Evolutionary conservation across 805 yeast genomes (phyloP), one percentile per base, ranked within the genome.

Genomic region (Kluyveromyces wickerhamii): DNA sequence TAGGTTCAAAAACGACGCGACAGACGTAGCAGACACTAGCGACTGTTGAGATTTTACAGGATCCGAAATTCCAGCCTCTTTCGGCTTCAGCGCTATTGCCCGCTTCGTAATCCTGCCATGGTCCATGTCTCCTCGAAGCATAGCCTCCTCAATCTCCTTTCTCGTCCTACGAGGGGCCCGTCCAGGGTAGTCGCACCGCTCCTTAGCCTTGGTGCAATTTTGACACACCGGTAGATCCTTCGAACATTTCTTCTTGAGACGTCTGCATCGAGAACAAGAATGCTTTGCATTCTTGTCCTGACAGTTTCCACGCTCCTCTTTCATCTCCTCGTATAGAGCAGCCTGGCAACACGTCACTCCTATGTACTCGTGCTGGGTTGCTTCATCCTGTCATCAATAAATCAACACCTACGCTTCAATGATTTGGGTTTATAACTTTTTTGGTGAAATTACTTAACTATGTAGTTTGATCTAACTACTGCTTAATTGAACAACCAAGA

Each of bases 221-320:
- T 41, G 37, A 42, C 77, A 72, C 12, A 43, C 50, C 0, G 76
- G 75, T 1, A 49, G 36, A 15, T 65, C 57, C 42, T 68, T 65
- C 1, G 69, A 56, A 44, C 77, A 72, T 42, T 65, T 67, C 50
- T 71, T 71, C 51, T 71, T 72, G 24, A 69, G 49, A 32, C 62
- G 52, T 33, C 76, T 56, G 44, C 77, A 72, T 25, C 74, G 47
- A 12, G 62, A 49, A 45, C 77, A 71, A 1, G 72, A 60, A 32
- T 62, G 61, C 0, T 43, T 28, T n/a, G 52, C 54, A 17, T 8
- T 15, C 15, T 15, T 15, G 23, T 9, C 10, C 10, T 21, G 10
- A 21, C 23, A 21, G n/a, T n/a, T n/a, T n/a, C n/a, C n/a, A n/a
- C n/a, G n/a, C n/a, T n/a, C n/a, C n/a, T n/a, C n/a, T n/a, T n/a